These are phyloP conservation scores for Coniochaeta sp. DNA, from an alignment of 2,329 filamentous ascomycete genomes.

Conservation along the genomic window DNA sequence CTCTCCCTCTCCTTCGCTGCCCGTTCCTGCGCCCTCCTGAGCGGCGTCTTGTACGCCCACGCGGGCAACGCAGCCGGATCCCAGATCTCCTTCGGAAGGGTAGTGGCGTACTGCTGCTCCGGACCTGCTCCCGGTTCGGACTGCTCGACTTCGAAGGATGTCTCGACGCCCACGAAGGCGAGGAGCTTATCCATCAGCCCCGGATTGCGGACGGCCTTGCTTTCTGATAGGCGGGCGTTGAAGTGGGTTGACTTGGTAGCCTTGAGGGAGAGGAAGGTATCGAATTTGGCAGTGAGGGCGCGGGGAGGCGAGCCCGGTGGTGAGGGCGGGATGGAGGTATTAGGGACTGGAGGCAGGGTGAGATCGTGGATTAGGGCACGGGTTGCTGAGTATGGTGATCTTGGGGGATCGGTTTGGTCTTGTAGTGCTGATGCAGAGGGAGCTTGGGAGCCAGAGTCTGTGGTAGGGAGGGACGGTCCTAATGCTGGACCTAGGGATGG, in stretches of 20 bases:
- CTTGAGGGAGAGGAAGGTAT: constrained; percentile 70
- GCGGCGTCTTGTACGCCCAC: constrained; percentile 41
- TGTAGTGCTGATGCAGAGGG: constrained; percentile 8
- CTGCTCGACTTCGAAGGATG: constrained; percentile 23
- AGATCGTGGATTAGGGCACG: constrained; percentile 61
- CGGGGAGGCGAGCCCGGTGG: constrained; percentile 48
- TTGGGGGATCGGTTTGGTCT: constrained; percentile 21
- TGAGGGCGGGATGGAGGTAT: constrained; percentile 67
- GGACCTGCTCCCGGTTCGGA: constrained; percentile 16
- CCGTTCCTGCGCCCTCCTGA: constrained; percentile 41
- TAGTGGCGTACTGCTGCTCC: constrained; percentile 56
- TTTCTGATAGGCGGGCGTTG: constrained; percentile 64
- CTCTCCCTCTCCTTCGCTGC: constrained; percentile 36
- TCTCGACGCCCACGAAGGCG: constrained; percentile 49
- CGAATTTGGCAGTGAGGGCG: constrained; percentile 56
- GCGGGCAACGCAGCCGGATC: constrained; percentile 48
- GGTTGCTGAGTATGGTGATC: constrained; percentile 62
- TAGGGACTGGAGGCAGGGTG: constrained; percentile 64
- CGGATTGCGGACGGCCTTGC: constrained; percentile 63
- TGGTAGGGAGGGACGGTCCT: constrained; percentile 29
- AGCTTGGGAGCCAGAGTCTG: constrained; percentile 4
- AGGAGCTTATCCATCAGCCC: constrained; percentile 65
- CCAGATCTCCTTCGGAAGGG: constrained; percentile 45
- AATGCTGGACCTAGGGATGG: constrained; percentile 29
- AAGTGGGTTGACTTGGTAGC: constrained; percentile 64